Percentiles rank a stretch among this genome's conserved stretches.
These are phyloP conservation scores for Pinus albicaulis DNA, from an alignment of 75 land plant genomes.

Conservation along the genomic window DNA sequence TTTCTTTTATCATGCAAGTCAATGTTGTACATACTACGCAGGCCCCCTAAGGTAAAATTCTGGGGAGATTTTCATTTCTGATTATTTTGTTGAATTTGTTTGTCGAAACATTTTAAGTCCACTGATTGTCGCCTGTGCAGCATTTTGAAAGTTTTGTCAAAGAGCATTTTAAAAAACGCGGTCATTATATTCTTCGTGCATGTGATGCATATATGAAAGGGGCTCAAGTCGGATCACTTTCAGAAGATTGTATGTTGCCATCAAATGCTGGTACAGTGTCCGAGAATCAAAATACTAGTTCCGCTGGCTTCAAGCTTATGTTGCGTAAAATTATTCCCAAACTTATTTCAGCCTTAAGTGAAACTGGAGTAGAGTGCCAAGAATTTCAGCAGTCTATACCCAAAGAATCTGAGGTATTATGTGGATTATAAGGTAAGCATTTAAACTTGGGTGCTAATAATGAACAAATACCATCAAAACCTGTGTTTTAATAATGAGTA, in stretches of 20 bases:
- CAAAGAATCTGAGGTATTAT: no score
- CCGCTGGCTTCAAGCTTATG: conserved; percentile 90
- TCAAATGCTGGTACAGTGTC: conserved; percentile 3
- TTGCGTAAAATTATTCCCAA: conserved; percentile 64
- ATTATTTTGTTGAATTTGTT: neutral
- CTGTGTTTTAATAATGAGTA: no score
- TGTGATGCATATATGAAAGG: conserved; percentile 85
- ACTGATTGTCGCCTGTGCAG: conserved; percentile 31
- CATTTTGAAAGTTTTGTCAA: conserved; percentile 81
- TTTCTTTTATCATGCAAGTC: conserved; percentile 85
- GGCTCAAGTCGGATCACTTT: conserved; percentile 58
- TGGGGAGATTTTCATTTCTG: neutral
- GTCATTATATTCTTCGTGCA: conserved; percentile 62
- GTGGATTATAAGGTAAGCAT: no score
- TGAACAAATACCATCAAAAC: no score
- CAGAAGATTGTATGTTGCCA: conserved; percentile 24
- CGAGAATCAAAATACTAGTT: conserved; percentile 38
- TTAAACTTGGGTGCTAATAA: no score
- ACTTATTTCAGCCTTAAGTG: conserved; percentile 55
- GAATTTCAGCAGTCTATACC: conserved; percentile 33
- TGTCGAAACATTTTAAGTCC: neutral
- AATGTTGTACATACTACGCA: conserved; percentile 81
- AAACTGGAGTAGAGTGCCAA: conserved; percentile 64
- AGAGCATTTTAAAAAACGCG: conserved; percentile 70
- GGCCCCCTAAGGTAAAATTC: conserved; percentile 76